Conservation (phyloP, 352 stramenopile species). For the Globisporangium cylindrosporum region DNA sequence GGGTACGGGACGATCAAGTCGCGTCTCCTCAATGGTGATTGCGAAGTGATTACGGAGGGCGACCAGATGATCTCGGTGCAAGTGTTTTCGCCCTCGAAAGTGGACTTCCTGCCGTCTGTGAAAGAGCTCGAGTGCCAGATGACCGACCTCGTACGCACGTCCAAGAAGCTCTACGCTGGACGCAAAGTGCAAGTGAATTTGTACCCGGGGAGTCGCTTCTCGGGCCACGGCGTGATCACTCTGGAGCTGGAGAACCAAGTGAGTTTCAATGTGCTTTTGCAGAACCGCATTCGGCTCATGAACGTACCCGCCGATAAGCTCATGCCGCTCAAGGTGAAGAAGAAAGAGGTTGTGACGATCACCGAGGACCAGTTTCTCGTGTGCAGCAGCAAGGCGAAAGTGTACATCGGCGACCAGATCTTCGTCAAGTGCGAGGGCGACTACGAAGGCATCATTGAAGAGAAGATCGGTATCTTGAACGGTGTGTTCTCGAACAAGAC, state of each 20-base stretch:
- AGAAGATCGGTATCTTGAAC: slow-evolving; percentile 70
- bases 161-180: slow-evolving; percentile 54
- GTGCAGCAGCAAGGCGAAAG: slow-evolving; percentile 55
- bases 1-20: slow-evolving; percentile 59
- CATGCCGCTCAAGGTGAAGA: slow-evolving; percentile 56
- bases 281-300: slow-evolving; percentile 65
- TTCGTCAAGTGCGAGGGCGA: slow-evolving; percentile 64
- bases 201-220: slow-evolving; percentile 71
- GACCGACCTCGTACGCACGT: slow-evolving; percentile 35
- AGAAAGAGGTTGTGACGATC: slow-evolving; percentile 47
- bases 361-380: slow-evolving; percentile 73
- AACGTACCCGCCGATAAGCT: slow-evolving; percentile 70
- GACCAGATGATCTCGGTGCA: slow-evolving; percentile 63
- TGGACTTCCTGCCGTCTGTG: slow-evolving; percentile 62
- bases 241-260: slow-evolving; percentile 34
- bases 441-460: slow-evolving; percentile 42
- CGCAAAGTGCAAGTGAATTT: slow-evolving; percentile 72
- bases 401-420: slow-evolving; percentile 79
- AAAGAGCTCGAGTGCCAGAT: slow-evolving; percentile 56
- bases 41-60: slow-evolving; percentile 56
- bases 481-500: slow-evolving; percentile 78
- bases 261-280: slow-evolving; percentile 58
- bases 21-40: slow-evolving; percentile 37
- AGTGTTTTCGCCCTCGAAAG: slow-evolving; percentile 32
- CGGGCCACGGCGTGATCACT: slow-evolving; percentile 55